phyloP scores from a whole-genome alignment of 371 early-diverging fungal species.

The Actinomucor elegans region DNA sequence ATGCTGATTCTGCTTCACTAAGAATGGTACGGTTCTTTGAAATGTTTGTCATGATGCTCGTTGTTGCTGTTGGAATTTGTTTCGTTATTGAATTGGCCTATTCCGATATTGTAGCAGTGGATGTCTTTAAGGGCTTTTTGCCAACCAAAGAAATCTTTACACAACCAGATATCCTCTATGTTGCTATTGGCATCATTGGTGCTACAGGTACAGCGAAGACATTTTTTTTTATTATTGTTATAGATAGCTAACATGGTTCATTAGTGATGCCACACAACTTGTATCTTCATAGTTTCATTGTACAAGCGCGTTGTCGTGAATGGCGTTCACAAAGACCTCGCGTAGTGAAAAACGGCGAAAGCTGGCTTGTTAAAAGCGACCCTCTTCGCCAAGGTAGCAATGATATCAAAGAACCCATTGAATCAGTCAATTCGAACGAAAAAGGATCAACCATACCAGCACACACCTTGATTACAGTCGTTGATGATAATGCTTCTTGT shows the following conservation, averaged over 20 bases:
- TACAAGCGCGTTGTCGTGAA: constrained; percentile 51
- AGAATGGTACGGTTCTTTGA: constrained; percentile 66
- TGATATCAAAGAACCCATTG: not conserved
- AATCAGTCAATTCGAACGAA: not conserved
- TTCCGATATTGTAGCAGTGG: constrained; percentile 58
- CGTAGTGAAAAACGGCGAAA: constrained; percentile 13
- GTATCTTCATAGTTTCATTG: constrained; percentile 76
- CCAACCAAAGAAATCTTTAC: constrained; percentile 66
- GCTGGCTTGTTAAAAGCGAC: constrained; percentile 7
- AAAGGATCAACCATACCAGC: not conserved
- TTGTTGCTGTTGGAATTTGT: constrained; percentile 68
- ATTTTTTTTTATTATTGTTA: too few relatives aligned
- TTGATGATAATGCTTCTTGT: not conserved
- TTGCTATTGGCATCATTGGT: constrained; percentile 83
- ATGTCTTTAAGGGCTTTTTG: constrained; percentile 69
- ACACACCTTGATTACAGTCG: not conserved
- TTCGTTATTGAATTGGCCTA: constrained; percentile 62
- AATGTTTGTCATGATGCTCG: constrained; percentile 65
- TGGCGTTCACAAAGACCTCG: constrained; percentile 36
- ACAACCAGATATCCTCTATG: constrained; percentile 60
- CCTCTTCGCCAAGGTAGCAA: not conserved
- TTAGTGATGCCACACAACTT: constrained; percentile 76
- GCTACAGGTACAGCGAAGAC: too few relatives aligned
- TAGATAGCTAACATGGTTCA: too few relatives aligned
- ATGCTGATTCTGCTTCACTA: constrained; percentile 26